Evolutionary conservation across 768 basidiomycete species (phyloP).

Genomic region (Xerocomellus dryophilus): DNA sequence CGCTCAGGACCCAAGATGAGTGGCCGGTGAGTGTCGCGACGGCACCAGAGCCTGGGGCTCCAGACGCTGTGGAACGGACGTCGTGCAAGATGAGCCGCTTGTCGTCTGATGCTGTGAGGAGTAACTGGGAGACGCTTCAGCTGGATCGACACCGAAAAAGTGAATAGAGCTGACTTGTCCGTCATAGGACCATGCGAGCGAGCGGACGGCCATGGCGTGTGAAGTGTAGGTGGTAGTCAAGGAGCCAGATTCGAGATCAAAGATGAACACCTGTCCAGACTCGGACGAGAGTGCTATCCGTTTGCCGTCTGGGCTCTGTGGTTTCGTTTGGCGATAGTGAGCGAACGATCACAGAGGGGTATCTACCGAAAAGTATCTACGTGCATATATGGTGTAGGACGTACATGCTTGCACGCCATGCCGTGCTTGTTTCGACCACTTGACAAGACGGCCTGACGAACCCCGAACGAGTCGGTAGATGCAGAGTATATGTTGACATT

Average conservation of each 20-base stretch:
- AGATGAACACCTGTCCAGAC: slow-evolving; percentile 83
- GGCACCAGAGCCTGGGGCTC: slow-evolving; percentile 63
- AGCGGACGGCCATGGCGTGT: slow-evolving; percentile 88
- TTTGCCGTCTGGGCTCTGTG: slow-evolving; percentile 84
- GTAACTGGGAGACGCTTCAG: slow-evolving; percentile 48
- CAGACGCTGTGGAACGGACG: slow-evolving; percentile 64
- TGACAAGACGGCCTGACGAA: slow-evolving; percentile 52
- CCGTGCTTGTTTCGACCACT: slow-evolving; percentile 77
- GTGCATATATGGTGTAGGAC: slow-evolving; percentile 24
- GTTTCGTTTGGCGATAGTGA: not conserved
- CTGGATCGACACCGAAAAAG: not conserved
- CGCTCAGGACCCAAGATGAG: slow-evolving; percentile 85
- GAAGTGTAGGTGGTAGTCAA: slow-evolving; percentile 73
- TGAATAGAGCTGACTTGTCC: slow-evolving; percentile 58
- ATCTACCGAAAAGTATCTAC: slow-evolving; percentile 1
- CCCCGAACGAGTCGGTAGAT: slow-evolving; percentile 61
- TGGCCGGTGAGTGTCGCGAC: slow-evolving; percentile 88
- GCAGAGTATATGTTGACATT: slow-evolving; percentile 74
- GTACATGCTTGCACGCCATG: slow-evolving; percentile 67
- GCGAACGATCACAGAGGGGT: not conserved
- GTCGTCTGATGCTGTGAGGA: slow-evolving; percentile 90
- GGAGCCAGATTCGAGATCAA: slow-evolving; percentile 69
- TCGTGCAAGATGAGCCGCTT: slow-evolving; percentile 89
- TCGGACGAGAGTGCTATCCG: slow-evolving; percentile 81
- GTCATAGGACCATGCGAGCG: slow-evolving; percentile 86